phyloP scores from a whole-genome alignment of 257 asterid genomes.

The Nicotiana attenuata region DNA sequence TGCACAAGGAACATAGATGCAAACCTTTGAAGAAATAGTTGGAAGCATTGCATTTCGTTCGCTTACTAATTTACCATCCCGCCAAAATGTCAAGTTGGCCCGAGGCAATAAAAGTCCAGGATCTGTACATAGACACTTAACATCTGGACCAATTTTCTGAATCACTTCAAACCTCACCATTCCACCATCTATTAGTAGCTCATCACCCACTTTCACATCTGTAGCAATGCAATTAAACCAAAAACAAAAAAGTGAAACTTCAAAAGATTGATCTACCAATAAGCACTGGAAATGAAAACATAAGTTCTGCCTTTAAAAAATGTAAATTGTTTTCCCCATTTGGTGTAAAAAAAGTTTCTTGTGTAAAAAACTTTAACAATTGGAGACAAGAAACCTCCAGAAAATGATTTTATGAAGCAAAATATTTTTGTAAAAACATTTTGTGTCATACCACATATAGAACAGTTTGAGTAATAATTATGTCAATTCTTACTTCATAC shows the following conservation, averaged over 20 bases:
- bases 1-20: constrained; percentile 10
- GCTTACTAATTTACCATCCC: constrained; percentile 86
- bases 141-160: constrained; percentile 97
- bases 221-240: constrained; percentile 17
- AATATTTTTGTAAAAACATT: too few species aligned
- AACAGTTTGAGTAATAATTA: too few species aligned
- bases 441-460: too few species aligned
- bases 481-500: too few species aligned
- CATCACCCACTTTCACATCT: constrained; percentile 93
- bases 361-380: too few species aligned
- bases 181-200: constrained; percentile 96
- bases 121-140: constrained; percentile 88
- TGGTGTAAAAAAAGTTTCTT: too few species aligned
- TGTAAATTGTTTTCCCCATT: too few species aligned
- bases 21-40: constrained; percentile 88
- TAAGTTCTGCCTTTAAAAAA: too few species aligned
- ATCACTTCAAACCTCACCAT: constrained; percentile 99
- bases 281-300: too few species aligned
- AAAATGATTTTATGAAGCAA: too few species aligned
- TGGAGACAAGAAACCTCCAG: too few species aligned
- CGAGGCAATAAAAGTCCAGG: constrained; percentile 96
- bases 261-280: background rate
- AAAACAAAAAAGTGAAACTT: constrained; percentile 10
- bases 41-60: constrained; percentile 99
- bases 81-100: constrained; percentile 97